Conservation (phyloP, 129 eudicot genomes). For the carrot (Daucus carota) region DH1_v3.0 NC_030381.2:55504001-55504500, state of each 20-base stretch:
- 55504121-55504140: conserved; percentile 30
- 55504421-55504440: background rate
- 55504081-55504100: background rate
- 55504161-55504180: conserved; percentile 45
- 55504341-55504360: conserved; percentile 41
- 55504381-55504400: conserved; percentile 50
- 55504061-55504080: conserved; percentile 35
- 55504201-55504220: conserved; percentile 13
- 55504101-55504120: conserved; percentile 18
- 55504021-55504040: conserved; percentile 20
- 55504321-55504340: conserved; percentile 32
- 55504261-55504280: conserved; percentile 45
- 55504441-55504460: background rate
- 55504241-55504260: conserved; percentile 42
- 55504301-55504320: conserved; percentile 28
- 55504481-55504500: background rate
- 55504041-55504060: conserved; percentile 42
- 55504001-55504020: conserved; percentile 1
- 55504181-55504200: conserved; percentile 29
- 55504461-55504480: background rate
- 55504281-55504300: conserved; percentile 36
- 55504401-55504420: conserved; percentile 68
- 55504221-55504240: conserved; percentile 29
- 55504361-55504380: conserved; percentile 52
- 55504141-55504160: conserved; percentile 21